Conservation (phyloP, 331 rosid genomes). For the Arachis monticola region DNA sequence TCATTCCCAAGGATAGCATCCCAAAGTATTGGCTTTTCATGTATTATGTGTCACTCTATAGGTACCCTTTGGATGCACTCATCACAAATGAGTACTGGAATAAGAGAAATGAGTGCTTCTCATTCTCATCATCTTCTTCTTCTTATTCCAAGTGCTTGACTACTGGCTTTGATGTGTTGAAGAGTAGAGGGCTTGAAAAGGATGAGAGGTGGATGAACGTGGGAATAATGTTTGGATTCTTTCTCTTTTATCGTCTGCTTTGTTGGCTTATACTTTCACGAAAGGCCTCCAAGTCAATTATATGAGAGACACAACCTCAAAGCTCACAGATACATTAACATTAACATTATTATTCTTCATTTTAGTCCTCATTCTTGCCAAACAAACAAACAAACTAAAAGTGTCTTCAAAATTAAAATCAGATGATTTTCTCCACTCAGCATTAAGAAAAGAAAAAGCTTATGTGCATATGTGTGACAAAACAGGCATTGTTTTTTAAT, state of each 20-base stretch:
- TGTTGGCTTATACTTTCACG: slow-evolving; percentile 78
- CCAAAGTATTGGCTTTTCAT: slow-evolving; percentile 88
- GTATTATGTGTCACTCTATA: slow-evolving; percentile 88
- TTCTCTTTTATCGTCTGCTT: slow-evolving; percentile 73
- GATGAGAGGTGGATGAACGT: slow-evolving; percentile 77
- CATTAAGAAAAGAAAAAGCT: not conserved
- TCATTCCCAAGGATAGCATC: slow-evolving; percentile 87
- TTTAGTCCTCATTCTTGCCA: not conserved
- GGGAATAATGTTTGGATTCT: slow-evolving; percentile 77
- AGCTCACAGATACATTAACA: not conserved
- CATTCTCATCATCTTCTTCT: slow-evolving; percentile 1
- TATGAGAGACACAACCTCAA: slow-evolving; percentile 36
- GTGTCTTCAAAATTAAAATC: not conserved
- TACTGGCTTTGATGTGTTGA: slow-evolving; percentile 73
- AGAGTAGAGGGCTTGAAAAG: slow-evolving; percentile 73
- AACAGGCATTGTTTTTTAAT: not conserved
- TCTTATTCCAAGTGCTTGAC: slow-evolving; percentile 46
- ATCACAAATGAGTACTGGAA: slow-evolving; percentile 84
- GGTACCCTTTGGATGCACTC: slow-evolving; percentile 83
- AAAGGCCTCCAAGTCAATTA: slow-evolving; percentile 65
- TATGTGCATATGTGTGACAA: not conserved
- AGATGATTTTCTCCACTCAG: too few relatives aligned
- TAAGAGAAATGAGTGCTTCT: slow-evolving; percentile 61
- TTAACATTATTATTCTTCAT: not conserved
- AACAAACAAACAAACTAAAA: not conserved